A percentile compares a stretch with the other conserved stretches of the same genome.
phyloP scores from a whole-genome alignment of 257 asterid genomes.

The Dorcoceras hygrometricum region DNA sequence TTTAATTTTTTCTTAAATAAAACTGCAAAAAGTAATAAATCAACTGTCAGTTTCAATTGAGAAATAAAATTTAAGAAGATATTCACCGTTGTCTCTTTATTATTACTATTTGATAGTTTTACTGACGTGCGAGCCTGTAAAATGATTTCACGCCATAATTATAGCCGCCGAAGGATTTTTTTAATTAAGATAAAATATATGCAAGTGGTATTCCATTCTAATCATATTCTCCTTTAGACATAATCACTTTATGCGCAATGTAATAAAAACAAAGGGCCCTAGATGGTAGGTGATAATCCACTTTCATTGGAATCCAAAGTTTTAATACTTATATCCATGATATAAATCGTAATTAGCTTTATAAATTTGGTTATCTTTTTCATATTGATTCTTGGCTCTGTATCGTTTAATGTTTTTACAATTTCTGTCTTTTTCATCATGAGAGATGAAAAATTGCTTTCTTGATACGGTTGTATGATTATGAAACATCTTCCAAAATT shows the following conservation, averaged over 20 bases:
- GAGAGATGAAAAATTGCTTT: no score
- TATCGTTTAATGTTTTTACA: no score
- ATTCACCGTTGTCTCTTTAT: no score
- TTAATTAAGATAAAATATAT: conserved; percentile 20
- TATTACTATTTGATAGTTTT: no score
- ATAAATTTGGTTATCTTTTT: no score
- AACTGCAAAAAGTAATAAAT: no score
- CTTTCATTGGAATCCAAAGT: conserved; percentile 34
- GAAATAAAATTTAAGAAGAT: no score
- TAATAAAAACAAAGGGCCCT: conserved; percentile 27
- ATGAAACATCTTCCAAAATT: no score
- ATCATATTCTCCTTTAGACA: conserved; percentile 19
- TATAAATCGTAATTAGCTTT: conserved; percentile 25
- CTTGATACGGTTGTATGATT: conserved; percentile 26
- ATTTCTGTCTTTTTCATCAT: no score
- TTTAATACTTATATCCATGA: conserved; percentile 25
- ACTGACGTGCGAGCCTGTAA: conserved; percentile 28
- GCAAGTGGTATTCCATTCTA: conserved; percentile 24
- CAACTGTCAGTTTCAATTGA: no score
- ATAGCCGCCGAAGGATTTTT: conserved; percentile 27
- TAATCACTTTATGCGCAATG: conserved; percentile 30
- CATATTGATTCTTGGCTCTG: no score
- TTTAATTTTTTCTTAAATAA: no score
- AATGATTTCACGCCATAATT: conserved; percentile 36
- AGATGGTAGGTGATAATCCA: conserved; percentile 6